Evolutionary conservation across 2,329 filamentous ascomycete species (phyloP), one percentile per base, ranked within the genome.

Genomic region (Aspergillus carbonarius): DNA sequence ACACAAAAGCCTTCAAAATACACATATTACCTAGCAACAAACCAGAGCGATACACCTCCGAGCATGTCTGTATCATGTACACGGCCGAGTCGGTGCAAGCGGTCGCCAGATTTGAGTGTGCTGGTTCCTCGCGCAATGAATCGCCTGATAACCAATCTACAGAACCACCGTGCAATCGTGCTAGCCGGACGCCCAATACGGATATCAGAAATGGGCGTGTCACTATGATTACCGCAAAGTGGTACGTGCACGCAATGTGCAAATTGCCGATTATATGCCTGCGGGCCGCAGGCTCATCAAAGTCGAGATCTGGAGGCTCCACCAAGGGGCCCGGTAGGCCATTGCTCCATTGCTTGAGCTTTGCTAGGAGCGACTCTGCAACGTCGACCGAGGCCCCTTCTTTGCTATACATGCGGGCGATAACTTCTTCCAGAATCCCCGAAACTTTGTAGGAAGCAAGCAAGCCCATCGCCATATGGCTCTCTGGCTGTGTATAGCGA

Each of bases 241-340:
- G 85, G 63, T 86, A 86, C 0, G 81, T 72, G 57, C 83, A 85
- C 0, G 83, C 81, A 5, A 86, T 78, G 55, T 85, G 83, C 1
- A 84, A 74, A 23, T 78, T 83, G 0, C 79, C 80, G 25, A 84
- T 76, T 2, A 78, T 75, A 0, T 73, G 74, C 17, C 76, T 71
- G 42, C 69, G 68, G 2, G 64, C 65, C 4, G 56, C 58, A 47
- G 61, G 32, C 27, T 59, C 61, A 48, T 62, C 64, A 49, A 62
- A 63, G 44, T 49, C 66, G 35, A 25, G 64, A 35, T 27, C 58
- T 37, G 61, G 66, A 35, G 59, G 58, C 9, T 59, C 66, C 15
- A 68, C 66, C 37, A 74, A 63, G 25, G 66, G 72, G 15, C 66
- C 65, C 0, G 81, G 82, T 0, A 84, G 72, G 2, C 65, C 65